Evolutionary conservation across 176 grass and related monocot species (phyloP), one percentile per base, ranked within the genome.

Genomic region (Oryza punctata): DNA sequence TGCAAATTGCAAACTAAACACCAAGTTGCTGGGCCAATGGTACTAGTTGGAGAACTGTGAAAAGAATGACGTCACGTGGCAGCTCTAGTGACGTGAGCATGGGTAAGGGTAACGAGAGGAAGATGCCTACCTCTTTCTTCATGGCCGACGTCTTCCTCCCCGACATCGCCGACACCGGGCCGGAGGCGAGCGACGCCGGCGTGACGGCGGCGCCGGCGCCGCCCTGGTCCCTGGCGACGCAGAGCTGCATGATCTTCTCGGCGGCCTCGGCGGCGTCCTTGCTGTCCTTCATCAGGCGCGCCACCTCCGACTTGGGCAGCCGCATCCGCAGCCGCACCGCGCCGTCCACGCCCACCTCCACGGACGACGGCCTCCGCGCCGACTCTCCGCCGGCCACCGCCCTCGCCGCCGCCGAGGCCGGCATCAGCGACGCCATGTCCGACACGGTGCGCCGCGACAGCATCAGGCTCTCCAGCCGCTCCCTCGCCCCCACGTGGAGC

Each of bases 241-340:
- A 99, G 6, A 99, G 87, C 85, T 91, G 82, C 93, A 99, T 96
- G 86, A 99, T 96, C 91, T 78, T 85, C 86, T 96, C 85, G 1
- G 97, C 93, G 5, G 89, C 93, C 70, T 99, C 97, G 12, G 93
- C 49, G 2, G 97, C 74, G 70, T 93, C 88, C 83, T 44, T 69
- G 91, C 97, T 99, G 86, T 96, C 97, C 91, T 91, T 85, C 97
- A 99, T 92, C 9, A 99, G 83, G 86, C 89, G 85, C 47, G 89
- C 86, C 70, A 99, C 97, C 87, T 99, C 91, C 0, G 89, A 65
- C 81, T 92, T 96, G 21, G 97, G 97, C 71, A 99, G 81, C 15
- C 89, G 81, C 91, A 99, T 85, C 37, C 90, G 88, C 60, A 99
- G 69, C 79, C 97, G 89, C 76, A 96, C 89, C 0, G 85, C 80